Evolutionary conservation across 805 yeast species (phyloP).

Genomic region (Peterozyma xylosa): DNA sequence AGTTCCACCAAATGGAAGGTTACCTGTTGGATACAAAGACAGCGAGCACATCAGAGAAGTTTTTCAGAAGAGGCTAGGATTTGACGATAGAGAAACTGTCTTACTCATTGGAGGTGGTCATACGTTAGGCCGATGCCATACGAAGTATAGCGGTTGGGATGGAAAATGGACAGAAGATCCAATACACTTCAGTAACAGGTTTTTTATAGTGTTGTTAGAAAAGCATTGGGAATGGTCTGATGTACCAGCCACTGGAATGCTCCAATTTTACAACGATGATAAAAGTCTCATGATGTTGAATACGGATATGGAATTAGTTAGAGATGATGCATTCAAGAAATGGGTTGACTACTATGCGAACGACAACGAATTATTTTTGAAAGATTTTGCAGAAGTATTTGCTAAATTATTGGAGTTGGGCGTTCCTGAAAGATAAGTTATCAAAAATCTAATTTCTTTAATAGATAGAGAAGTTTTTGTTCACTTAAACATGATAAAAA

Average conservation of each 20-base stretch:
- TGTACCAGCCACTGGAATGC: constrained; percentile 34
- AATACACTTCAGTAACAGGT: constrained; percentile 32
- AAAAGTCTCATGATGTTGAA: constrained; percentile 73
- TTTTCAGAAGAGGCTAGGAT: constrained; percentile 54
- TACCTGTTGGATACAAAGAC: constrained; percentile 68
- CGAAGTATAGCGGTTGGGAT: constrained; percentile 39
- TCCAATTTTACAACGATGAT: constrained; percentile 30
- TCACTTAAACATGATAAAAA: background rate
- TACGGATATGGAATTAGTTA: constrained; percentile 65
- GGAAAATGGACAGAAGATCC: constrained; percentile 41
- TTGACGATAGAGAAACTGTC: constrained; percentile 65
- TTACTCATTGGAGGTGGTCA: constrained; percentile 75
- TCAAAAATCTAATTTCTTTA: too few relatives aligned
- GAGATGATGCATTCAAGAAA: constrained; percentile 48
- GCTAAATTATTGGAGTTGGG: constrained; percentile 50
- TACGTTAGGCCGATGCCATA: constrained; percentile 70
- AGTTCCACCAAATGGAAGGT: constrained; percentile 59
- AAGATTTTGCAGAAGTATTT: constrained; percentile 61
- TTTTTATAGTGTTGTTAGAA: constrained; percentile 37
- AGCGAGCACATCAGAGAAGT: constrained; percentile 57
- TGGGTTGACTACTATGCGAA: constrained; percentile 65
- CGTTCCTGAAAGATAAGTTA: constrained; percentile 18
- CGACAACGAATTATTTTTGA: constrained; percentile 54
- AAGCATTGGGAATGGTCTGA: constrained; percentile 41
- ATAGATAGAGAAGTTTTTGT: background rate